These are phyloP conservation scores for Massariosphaeria phaeospora DNA, from an alignment of 495 filamentous ascomycete genomes.

Conservation along the genomic window DNA sequence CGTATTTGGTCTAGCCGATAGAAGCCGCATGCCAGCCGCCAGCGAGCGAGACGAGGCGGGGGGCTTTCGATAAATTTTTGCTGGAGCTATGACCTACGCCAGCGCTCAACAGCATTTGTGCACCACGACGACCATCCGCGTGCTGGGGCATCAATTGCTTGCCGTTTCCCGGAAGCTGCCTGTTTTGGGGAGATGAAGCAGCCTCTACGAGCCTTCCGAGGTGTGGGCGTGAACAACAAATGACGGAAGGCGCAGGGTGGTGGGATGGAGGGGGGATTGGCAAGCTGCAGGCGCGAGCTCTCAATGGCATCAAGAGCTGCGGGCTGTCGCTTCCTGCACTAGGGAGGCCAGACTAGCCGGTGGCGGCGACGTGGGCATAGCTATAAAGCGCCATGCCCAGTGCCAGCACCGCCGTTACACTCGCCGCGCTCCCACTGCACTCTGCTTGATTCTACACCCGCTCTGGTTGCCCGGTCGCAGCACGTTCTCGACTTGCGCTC, in stretches of 20 bases:
- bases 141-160: slow-evolving; percentile 2
- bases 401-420: background rate
- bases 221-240: background rate
- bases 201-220: no score
- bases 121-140: slow-evolving; percentile 6
- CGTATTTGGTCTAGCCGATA: slow-evolving; percentile 8
- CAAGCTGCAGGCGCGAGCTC: background rate
- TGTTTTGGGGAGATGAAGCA: background rate
- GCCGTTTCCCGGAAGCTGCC: background rate
- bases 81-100: slow-evolving; percentile 13
- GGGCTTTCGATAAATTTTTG: slow-evolving; percentile 23
- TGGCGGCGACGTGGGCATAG: background rate
- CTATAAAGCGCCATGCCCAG: background rate
- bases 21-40: slow-evolving; percentile 24
- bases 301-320: background rate
- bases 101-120: slow-evolving; percentile 26
- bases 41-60: background rate
- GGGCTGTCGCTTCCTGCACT: no score
- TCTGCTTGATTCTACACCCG: background rate
- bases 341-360: background rate
- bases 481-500: background rate
- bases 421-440: background rate
- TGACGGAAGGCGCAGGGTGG: background rate
- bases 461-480: slow-evolving; percentile 4
- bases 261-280: slow-evolving; percentile 14